Conservation (phyloP, 2,329 filamentous ascomycete genomes). For the Fusarium avenaceum region DNA sequence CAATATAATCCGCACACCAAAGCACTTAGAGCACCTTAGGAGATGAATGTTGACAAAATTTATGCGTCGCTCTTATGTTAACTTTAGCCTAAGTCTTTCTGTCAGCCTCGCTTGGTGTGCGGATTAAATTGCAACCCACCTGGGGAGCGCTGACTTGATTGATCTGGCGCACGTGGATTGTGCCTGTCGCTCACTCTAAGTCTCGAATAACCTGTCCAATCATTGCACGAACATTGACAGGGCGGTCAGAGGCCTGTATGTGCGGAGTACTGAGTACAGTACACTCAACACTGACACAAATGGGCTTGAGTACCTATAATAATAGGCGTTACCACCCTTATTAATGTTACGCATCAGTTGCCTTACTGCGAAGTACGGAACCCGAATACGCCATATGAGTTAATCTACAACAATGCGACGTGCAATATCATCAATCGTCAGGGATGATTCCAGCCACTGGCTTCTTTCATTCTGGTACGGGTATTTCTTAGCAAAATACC, state of each 20-base stretch:
- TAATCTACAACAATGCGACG: neutral
- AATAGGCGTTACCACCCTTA: conserved; percentile 5
- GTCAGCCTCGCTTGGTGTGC: too few species aligned
- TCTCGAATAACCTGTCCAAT: conserved; percentile 30
- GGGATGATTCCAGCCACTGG: conserved; percentile 19
- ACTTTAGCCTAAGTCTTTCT: too few species aligned
- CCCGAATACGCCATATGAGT: neutral
- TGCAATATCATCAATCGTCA: neutral
- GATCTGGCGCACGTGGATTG: conserved; percentile 41
- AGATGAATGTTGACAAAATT: too few species aligned
- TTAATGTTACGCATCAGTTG: conserved; percentile 4
- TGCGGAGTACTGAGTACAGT: conserved; percentile 2
- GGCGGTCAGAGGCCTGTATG: conserved; percentile 37
- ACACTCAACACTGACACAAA: neutral
- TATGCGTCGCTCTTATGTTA: too few species aligned
- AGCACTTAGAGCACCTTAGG: too few species aligned
- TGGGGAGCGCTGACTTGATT: neutral
- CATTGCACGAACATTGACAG: conserved; percentile 16
- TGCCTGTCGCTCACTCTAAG: conserved; percentile 36
- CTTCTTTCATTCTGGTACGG: conserved; percentile 12
- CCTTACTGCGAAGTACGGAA: conserved; percentile 4
- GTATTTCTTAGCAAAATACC: conserved; percentile 18
- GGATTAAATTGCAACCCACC: too few species aligned
- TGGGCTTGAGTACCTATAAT: neutral
- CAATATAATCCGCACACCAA: too few species aligned